Evolutionary conservation across 352 stramenopile genomes (phyloP).

Genomic region (Elongisporangium senticosum): DNA sequence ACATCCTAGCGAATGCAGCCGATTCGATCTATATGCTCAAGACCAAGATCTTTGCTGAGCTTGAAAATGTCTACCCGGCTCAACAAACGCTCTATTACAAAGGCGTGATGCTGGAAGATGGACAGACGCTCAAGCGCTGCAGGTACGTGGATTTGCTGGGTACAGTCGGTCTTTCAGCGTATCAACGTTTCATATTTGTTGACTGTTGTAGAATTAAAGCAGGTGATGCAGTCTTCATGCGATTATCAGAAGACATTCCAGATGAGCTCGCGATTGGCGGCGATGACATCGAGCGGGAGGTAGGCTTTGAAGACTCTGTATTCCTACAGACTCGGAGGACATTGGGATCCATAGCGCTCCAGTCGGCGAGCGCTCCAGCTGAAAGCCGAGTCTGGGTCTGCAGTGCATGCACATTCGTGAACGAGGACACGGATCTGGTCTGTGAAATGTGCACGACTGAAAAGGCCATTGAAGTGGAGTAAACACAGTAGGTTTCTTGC

Average conservation of each 20-base stretch:
- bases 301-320: constrained; percentile 70
- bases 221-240: constrained; percentile 70
- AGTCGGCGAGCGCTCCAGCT: constrained; percentile 9
- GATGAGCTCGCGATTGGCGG: constrained; percentile 58
- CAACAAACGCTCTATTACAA: constrained; percentile 70
- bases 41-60: constrained; percentile 67
- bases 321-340: constrained; percentile 29
- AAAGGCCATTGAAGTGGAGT: constrained; percentile 35
- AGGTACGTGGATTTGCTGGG: constrained; percentile 28
- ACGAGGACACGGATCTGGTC: constrained; percentile 40
- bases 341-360: constrained; percentile 14
- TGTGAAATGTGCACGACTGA: constrained; percentile 70
- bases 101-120: constrained; percentile 48
- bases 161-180: not conserved
- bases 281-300: constrained; percentile 45
- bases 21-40: constrained; percentile 79
- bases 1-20: constrained; percentile 43
- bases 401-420: constrained; percentile 66
- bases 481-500: constrained; percentile 1
- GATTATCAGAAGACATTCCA: constrained; percentile 44
- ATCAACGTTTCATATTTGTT: constrained; percentile 1
- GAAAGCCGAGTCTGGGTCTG: constrained; percentile 64
- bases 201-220: constrained; percentile 51
- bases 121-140: constrained; percentile 49
- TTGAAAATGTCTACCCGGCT: constrained; percentile 48